Evolutionary conservation across 2,329 filamentous ascomycete species (phyloP).

Genomic region (Ophiostoma himal-ulmi): DNA sequence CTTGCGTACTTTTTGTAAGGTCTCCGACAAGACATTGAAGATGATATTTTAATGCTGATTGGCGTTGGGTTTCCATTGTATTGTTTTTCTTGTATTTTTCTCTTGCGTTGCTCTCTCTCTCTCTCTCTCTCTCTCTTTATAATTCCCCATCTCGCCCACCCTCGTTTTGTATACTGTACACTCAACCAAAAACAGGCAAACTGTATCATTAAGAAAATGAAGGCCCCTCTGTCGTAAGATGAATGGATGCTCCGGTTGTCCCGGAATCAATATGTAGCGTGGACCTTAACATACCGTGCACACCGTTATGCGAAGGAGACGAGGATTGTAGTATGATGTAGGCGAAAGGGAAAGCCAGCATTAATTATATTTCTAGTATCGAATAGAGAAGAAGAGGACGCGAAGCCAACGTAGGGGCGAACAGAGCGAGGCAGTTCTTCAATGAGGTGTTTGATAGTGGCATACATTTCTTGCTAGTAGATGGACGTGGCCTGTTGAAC

Average conservation of each 20-base stretch:
- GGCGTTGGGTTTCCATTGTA: background rate
- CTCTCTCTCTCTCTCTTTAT: background rate
- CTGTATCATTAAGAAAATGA: background rate
- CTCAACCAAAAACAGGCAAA: background rate
- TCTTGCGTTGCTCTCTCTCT: background rate
- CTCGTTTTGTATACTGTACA: background rate
- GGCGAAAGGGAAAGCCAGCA: background rate
- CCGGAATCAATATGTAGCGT: background rate
- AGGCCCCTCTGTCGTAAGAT: background rate
- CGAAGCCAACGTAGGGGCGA: background rate
- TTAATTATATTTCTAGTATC: background rate
- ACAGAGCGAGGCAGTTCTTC: background rate
- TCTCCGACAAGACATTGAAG: background rate
- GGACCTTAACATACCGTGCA: background rate
- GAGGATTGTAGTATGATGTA: background rate
- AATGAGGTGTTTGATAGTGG: background rate
- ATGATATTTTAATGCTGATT: background rate
- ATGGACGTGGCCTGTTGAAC: background rate
- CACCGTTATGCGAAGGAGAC: background rate
- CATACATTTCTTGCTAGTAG: background rate
- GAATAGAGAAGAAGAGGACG: background rate
- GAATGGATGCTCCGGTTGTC: background rate
- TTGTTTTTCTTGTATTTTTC: background rate
- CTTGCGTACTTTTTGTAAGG: background rate
- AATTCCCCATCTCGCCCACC: constrained; percentile 8